phyloP scores from a whole-genome alignment of 2,329 filamentous ascomycete species.

The Mycosphaerella sp. region DNA sequence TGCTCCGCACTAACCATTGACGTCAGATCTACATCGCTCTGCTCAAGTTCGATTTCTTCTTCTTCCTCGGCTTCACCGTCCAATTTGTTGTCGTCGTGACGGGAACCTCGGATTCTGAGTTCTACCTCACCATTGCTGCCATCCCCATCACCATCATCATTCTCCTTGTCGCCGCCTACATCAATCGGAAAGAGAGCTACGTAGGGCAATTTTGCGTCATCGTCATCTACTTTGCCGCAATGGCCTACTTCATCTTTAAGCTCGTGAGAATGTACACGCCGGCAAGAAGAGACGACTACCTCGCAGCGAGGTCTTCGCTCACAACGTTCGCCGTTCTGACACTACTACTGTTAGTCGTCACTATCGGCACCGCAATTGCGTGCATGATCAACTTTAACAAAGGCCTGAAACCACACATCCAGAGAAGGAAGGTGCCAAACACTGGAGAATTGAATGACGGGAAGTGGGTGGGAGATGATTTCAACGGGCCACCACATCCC shows the following conservation, averaged over 20 bases:
- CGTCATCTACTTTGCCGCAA: constrained; percentile 74
- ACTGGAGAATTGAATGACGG: constrained; percentile 16
- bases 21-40: constrained; percentile 89
- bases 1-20: constrained; percentile 9
- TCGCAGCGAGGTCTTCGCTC: constrained; percentile 73
- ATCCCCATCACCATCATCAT: constrained; percentile 88
- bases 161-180: constrained; percentile 75
- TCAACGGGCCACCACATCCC: constrained; percentile 26
- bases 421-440: constrained; percentile 32
- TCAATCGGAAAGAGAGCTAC: constrained; percentile 76
- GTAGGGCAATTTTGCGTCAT: constrained; percentile 72
- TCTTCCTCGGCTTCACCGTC: constrained; percentile 97
- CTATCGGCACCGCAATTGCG: constrained; percentile 77
- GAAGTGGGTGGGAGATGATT: constrained; percentile 23
- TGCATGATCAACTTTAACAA: constrained; percentile 88
- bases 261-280: constrained; percentile 85
- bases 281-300: constrained; percentile 51
- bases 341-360: constrained; percentile 78
- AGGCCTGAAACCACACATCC: constrained; percentile 81
- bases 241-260: constrained; percentile 98
- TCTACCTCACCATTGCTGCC: constrained; percentile 78
- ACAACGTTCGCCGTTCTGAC: constrained; percentile 94
- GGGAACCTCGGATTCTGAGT: constrained; percentile 63
- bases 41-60: constrained; percentile 99
- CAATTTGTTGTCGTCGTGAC: constrained; percentile 94